A percentile compares a stretch with the other conserved stretches of the same genome.
Evolutionary conservation across 192 early-diverging fungal species (phyloP).

Genomic region (Podila minutissima): DNA sequence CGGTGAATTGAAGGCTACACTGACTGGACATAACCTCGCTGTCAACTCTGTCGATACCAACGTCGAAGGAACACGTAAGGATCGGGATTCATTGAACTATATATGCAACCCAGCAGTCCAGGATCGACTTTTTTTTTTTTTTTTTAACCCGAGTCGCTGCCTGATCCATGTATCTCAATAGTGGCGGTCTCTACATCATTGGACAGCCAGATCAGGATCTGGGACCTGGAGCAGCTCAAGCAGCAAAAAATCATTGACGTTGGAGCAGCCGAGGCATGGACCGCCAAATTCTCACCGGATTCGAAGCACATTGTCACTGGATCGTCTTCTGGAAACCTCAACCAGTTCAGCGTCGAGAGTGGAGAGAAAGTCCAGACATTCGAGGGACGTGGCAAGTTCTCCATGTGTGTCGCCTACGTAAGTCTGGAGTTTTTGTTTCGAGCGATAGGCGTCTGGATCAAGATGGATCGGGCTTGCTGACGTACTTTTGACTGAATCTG

Average conservation of each 20-base stretch:
- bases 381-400: conserved; percentile 77
- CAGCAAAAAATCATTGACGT: conserved; percentile 69
- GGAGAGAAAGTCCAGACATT: conserved; percentile 73
- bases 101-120: no score
- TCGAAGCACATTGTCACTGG: conserved; percentile 77
- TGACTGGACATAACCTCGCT: conserved; percentile 82
- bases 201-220: conserved; percentile 81
- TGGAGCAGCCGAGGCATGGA: conserved; percentile 81
- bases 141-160: no score
- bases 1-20: conserved; percentile 58
- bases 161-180: conserved; percentile 19
- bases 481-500: not conserved
- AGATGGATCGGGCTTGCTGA: no score
- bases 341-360: conserved; percentile 74
- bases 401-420: conserved; percentile 85
- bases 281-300: conserved; percentile 77
- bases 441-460: not conserved
- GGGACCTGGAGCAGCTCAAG: conserved; percentile 71
- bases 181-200: conserved; percentile 78
- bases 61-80: conserved; percentile 62
- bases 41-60: conserved; percentile 79
- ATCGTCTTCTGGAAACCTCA: conserved; percentile 76
- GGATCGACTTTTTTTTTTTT: no score
- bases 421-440: conserved; percentile 19
- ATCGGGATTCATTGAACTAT: no score